Percentiles rank a stretch among this genome's conserved stretches.
Evolutionary conservation across 345 rosid genomes (phyloP).

Genomic region (Eutrema japonicum): DNA sequence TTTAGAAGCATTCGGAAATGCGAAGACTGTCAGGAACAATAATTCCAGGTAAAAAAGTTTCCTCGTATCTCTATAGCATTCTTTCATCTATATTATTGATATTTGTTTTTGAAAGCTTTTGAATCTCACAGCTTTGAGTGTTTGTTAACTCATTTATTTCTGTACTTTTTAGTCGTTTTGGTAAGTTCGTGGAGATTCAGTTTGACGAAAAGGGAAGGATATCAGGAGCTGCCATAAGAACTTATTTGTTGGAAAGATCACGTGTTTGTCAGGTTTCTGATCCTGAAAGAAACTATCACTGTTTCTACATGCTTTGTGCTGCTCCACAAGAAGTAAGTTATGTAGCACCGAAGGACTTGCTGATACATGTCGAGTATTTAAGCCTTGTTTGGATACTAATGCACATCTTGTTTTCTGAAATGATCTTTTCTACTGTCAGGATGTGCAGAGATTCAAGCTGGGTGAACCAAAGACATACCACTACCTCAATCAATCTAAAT

Average conservation of each 20-base stretch:
- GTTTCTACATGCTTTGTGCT: slow-evolving; percentile 99
- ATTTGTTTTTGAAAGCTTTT: background rate
- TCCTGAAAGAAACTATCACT: slow-evolving; percentile 99
- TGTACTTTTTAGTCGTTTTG: slow-evolving; percentile 78
- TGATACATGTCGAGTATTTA: slow-evolving; percentile 11
- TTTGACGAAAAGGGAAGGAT: slow-evolving; percentile 85
- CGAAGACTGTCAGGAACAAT: slow-evolving; percentile 97
- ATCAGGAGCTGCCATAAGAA: slow-evolving; percentile 99
- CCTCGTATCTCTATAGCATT: background rate
- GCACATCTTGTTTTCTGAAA: slow-evolving; percentile 6
- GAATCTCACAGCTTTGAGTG: slow-evolving; percentile 3
- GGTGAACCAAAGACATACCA: slow-evolving; percentile 82
- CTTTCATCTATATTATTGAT: background rate
- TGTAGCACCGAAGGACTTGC: slow-evolving; percentile 13
- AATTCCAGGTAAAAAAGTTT: slow-evolving; percentile 75
- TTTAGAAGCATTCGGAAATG: slow-evolving; percentile 98
- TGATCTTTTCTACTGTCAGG: slow-evolving; percentile 51
- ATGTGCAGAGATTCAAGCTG: slow-evolving; percentile 68
- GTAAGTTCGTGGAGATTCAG: slow-evolving; percentile 99
- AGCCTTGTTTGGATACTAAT: slow-evolving; percentile 20
- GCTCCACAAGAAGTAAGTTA: slow-evolving; percentile 87
- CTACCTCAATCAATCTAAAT: slow-evolving; percentile 93
- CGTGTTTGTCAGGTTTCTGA: slow-evolving; percentile 99
- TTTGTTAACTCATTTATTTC: slow-evolving; percentile 21
- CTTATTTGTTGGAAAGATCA: slow-evolving; percentile 96